phyloP scores from a whole-genome alignment of 768 basidiomycete genomes.

The Dioszegia hungarica region DNA sequence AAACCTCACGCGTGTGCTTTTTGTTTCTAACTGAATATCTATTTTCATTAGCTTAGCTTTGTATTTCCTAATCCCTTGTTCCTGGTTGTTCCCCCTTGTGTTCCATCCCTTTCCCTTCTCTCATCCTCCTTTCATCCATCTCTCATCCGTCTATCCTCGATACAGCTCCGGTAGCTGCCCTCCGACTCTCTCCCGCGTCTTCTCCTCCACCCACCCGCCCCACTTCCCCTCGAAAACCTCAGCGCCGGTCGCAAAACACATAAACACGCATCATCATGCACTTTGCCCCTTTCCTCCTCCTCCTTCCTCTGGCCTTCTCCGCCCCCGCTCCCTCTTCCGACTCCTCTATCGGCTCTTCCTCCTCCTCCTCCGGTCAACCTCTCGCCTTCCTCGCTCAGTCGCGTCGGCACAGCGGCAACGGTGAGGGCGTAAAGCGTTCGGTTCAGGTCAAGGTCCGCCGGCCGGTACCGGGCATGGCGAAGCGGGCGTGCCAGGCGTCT shows the following conservation, averaged over 20 bases:
- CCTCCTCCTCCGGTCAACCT: not conserved
- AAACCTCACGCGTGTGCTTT: not conserved
- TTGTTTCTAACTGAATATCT: not conserved
- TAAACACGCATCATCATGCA: not conserved
- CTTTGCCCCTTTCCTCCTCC: not conserved
- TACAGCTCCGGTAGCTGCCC: conserved; percentile 5
- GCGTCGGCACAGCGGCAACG: not conserved
- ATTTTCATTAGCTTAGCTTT: too few relatives aligned
- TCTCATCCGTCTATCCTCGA: not conserved
- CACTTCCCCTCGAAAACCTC: too few relatives aligned
- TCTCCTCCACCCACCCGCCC: not conserved
- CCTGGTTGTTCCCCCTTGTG: not conserved
- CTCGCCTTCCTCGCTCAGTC: not conserved
- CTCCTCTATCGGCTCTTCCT: not conserved
- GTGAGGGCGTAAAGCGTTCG: not conserved
- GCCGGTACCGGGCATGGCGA: not conserved
- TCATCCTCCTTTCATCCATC: not conserved
- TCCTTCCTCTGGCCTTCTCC: conserved; percentile 7
- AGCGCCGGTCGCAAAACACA: not conserved
- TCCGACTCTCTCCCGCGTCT: not conserved
- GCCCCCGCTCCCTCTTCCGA: not conserved
- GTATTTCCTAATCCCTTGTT: not conserved
- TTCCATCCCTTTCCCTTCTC: not conserved
- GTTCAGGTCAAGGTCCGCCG: conserved; percentile 3
- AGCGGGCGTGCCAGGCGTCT: not conserved